Percentiles rank a stretch among this genome's conserved stretches.
Conservation (phyloP, 352 stramenopile species). For the Peronospora belbahrii region DNA sequence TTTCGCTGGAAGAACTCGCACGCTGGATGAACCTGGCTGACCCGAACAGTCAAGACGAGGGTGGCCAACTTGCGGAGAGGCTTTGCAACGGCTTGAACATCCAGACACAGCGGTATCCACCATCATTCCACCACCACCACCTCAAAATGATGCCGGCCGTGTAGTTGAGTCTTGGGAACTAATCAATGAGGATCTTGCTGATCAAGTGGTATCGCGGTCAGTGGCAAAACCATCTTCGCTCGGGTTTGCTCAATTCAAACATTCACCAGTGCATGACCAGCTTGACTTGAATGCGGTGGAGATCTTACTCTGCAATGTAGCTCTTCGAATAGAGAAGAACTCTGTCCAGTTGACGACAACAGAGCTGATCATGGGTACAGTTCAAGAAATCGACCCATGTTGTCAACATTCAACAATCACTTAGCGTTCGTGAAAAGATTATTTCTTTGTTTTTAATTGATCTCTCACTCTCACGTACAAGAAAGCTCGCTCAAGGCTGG, state of each 20-base stretch:
- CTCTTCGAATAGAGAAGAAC: constrained; percentile 8
- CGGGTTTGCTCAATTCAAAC: constrained; percentile 34
- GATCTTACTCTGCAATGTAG: constrained; percentile 18
- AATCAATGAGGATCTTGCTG: constrained; percentile 4
- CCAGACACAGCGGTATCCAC: constrained; percentile 22
- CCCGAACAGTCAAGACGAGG: constrained; percentile 7
- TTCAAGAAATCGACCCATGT: not conserved
- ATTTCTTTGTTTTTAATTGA: constrained; percentile 24
- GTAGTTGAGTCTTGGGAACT: constrained; percentile 25
- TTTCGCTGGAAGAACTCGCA: constrained; percentile 36
- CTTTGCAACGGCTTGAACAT: constrained; percentile 46
- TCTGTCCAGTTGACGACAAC: not conserved
- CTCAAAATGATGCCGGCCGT: not conserved
- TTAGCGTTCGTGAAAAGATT: constrained; percentile 8
- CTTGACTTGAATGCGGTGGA: constrained; percentile 13
- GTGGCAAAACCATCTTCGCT: constrained; percentile 4
- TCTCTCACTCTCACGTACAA: constrained; percentile 23
- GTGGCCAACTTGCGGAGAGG: constrained; percentile 11
- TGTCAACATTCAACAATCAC: not conserved
- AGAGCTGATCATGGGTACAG: constrained; percentile 11
- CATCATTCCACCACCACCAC: not conserved
- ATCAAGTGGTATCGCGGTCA: constrained; percentile 1
- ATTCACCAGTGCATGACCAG: constrained; percentile 15
- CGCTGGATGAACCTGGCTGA: constrained; percentile 21
- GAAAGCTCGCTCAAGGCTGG: constrained; percentile 16